Evolutionary conservation across 2,329 filamentous ascomycete genomes (phyloP).

Genomic region (Trichoderma oligosporum): DNA sequence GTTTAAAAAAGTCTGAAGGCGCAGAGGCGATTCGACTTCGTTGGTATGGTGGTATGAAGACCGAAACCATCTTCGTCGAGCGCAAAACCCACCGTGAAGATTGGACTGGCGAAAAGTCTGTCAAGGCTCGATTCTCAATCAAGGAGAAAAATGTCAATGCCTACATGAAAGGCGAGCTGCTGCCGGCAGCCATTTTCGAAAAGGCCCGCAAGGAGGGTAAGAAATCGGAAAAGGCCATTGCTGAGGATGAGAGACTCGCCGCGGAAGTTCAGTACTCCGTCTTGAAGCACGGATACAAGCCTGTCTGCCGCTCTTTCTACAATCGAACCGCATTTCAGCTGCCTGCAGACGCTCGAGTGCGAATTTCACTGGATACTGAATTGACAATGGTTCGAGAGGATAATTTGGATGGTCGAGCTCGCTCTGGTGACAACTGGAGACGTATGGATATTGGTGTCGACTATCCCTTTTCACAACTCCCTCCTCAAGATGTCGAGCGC

Average conservation of each 20-base stretch:
- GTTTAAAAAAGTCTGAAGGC: constrained; percentile 95
- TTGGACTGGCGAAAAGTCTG: constrained; percentile 98
- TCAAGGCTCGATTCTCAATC: constrained; percentile 90
- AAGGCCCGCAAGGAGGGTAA: constrained; percentile 95
- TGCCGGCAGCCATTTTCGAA: constrained; percentile 86
- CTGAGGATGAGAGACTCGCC: constrained; percentile 83
- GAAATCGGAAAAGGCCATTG: constrained; percentile 87
- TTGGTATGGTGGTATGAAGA: constrained; percentile 97
- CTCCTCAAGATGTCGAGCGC: constrained; percentile 76
- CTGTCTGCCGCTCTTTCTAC: constrained; percentile 94
- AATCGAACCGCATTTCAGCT: constrained; percentile 97
- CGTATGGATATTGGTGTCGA: constrained; percentile 97
- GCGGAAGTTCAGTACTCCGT: constrained; percentile 92
- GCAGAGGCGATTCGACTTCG: constrained; percentile 93
- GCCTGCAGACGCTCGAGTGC: constrained; percentile 89
- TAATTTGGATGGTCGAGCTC: constrained; percentile 74
- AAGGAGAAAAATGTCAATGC: constrained; percentile 98
- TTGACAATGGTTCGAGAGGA: constrained; percentile 94
- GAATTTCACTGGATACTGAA: constrained; percentile 95
- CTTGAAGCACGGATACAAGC: constrained; percentile 78
- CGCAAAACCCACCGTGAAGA: constrained; percentile 97
- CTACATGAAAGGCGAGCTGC: constrained; percentile 78
- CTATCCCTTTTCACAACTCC: constrained; percentile 86
- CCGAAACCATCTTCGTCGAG: constrained; percentile 92
- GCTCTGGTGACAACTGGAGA: constrained; percentile 87